Base-by-base conservation (phyloP, 805 yeast genomes). In the Nakazawaea molendinolei region DNA sequence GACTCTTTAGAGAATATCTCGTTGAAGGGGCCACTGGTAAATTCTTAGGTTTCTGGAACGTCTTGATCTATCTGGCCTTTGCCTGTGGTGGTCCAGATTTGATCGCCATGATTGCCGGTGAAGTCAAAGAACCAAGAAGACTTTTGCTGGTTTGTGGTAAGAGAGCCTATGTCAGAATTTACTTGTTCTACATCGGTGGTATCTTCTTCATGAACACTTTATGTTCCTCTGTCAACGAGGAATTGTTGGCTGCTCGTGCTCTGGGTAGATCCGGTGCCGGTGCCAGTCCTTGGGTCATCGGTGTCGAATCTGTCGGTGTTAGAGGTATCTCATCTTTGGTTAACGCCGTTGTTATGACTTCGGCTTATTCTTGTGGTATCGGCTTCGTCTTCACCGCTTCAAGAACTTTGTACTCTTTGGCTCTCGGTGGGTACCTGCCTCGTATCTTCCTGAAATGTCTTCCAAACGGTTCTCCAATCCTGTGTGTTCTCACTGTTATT, bases 1-100 rank as follows among this genome's bases (percentile, higher is more conserved):
- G 70, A 8, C 65, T 48, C 3, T 48, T 64, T 36, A 56, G 55
- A 3, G 63, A 58, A 39, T 59, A 60, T 50, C 49, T 65, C 23
- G 49, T 54, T 33, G 51, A 61, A 2, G 77, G 77, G 1, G 42
- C 43, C 10, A 48, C 66, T 10, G 76, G 76, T 9, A 48, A 67
- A 38, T 70, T 67, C 44, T 65, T 67, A 43, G 74, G 74, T 8
- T 62, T 56, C 36, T 46, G 69, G 47, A 62, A 61, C 4, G 60
- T 67, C 41, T 44, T 65, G 31, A 63, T 68, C 40, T 54, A 59
- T 36, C 65, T 65, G 32, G 53, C 65, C 39, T 66, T 65, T 48
- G 55, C 69, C 13, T 57, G 65, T 47, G 67, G 69, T 2, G 75
- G 76, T 4, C 74, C 74, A 0, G 76, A 70, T 47, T 67, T 67